phyloP scores from a whole-genome alignment of 1,284 basidiomycete genomes.

The Sphaerobolus stellatus region DNA sequence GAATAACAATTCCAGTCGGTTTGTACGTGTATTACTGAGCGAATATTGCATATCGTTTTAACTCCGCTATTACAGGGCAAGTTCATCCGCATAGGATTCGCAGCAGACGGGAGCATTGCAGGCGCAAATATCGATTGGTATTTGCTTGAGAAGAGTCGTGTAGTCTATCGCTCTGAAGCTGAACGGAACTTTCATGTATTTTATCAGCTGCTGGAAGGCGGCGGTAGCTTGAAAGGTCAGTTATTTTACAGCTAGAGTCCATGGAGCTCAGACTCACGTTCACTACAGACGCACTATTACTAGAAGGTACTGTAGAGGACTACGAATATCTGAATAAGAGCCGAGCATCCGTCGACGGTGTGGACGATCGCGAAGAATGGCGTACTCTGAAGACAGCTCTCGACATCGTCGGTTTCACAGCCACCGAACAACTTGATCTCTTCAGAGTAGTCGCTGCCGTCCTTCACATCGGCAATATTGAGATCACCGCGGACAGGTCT shows the following conservation, averaged over 20 bases:
- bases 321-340: conserved; percentile 93
- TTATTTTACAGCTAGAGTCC: conserved; percentile 12
- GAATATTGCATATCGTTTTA: background rate
- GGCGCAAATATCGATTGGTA: conserved; percentile 99
- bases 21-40: conserved; percentile 36
- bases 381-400: conserved; percentile 75
- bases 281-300: conserved; percentile 69
- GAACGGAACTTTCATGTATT: conserved; percentile 98
- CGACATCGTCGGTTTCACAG: conserved; percentile 83
- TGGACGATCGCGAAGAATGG: conserved; percentile 94
- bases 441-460: conserved; percentile 95
- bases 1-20: conserved; percentile 99
- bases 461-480: conserved; percentile 94
- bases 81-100: conserved; percentile 96
- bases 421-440: conserved; percentile 85
- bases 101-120: conserved; percentile 90
- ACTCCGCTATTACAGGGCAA: conserved; percentile 54
- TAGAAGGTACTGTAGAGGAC: conserved; percentile 75
- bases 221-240: conserved; percentile 65
- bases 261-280: background rate
- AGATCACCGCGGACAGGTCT: conserved; percentile 76
- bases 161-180: conserved; percentile 83
- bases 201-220: conserved; percentile 86
- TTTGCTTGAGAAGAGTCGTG: conserved; percentile 94
- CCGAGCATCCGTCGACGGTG: conserved; percentile 88